phyloP scores from a whole-genome alignment of 139 green algal species.

The Chlamydomonas incerta region DNA sequence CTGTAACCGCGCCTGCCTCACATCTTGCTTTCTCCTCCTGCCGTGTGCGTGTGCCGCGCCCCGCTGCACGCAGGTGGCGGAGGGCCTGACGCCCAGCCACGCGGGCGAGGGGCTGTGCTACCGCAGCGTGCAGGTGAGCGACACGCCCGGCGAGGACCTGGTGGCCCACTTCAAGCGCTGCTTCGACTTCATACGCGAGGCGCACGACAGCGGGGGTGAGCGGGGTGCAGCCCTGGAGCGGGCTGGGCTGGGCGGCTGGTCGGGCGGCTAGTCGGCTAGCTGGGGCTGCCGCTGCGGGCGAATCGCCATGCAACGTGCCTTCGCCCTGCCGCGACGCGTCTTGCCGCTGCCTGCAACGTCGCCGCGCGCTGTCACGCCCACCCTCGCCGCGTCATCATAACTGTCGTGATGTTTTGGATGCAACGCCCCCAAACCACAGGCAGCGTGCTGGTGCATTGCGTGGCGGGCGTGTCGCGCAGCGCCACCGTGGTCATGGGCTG shows the following conservation, averaged over 20 bases:
- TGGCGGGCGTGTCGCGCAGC: constrained; percentile 90
- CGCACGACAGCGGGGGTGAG: constrained; percentile 27
- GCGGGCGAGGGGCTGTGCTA: constrained; percentile 45
- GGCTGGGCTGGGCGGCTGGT: no score
- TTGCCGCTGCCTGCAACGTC: no score
- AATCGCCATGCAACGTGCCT: no score
- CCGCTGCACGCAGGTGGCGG: constrained; percentile 16
- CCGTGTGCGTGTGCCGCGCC: no score
- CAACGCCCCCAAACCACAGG: no score
- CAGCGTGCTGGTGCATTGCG: constrained; percentile 74
- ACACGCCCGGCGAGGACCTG: constrained; percentile 53
- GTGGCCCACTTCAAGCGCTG: constrained; percentile 52
- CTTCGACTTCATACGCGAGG: constrained; percentile 64
- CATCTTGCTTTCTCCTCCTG: no score
- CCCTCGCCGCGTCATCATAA: neutral
- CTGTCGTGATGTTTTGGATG: no score
- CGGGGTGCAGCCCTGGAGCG: no score
- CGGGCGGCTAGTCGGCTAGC: no score
- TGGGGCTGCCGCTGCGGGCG: no score
- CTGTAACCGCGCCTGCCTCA: no score
- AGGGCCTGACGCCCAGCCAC: constrained; percentile 30
- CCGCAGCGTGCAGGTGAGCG: constrained; percentile 45
- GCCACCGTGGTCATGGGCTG: constrained; percentile 89
- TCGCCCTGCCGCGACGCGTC: no score
- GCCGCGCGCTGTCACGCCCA: neutral